phyloP scores from a whole-genome alignment of 306 rosid genomes.

The Fragaria vesca region DNA sequence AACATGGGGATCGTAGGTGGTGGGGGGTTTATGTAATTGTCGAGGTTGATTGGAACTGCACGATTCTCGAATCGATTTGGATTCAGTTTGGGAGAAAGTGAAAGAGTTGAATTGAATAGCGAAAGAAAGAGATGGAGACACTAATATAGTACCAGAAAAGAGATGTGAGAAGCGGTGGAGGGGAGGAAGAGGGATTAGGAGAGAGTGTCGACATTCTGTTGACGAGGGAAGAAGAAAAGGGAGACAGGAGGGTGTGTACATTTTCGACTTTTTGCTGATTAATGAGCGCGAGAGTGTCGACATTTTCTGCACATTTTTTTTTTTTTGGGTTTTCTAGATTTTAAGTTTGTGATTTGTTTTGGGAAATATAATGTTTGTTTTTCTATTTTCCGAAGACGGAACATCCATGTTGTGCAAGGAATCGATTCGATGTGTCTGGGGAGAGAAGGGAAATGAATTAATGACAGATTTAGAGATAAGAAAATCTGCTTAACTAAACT shows the following conservation, averaged over 20 bases:
- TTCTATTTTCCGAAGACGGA: neutral
- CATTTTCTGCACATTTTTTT: slow-evolving; percentile 31
- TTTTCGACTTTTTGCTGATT: slow-evolving; percentile 15
- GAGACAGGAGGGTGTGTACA: neutral
- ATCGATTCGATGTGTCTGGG: neutral
- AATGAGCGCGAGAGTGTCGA: slow-evolving; percentile 68
- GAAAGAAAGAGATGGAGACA: neutral
- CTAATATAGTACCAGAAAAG: neutral
- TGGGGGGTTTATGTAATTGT: neutral
- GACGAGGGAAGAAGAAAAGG: neutral
- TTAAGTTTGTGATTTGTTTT: neutral
- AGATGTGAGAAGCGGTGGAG: neutral
- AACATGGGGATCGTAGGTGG: slow-evolving; percentile 43
- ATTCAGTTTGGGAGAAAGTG: neutral
- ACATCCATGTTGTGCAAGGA: neutral
- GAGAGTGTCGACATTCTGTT: slow-evolving; percentile 68
- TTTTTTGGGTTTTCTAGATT: neutral
- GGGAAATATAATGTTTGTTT: neutral
- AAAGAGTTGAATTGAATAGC: neutral
- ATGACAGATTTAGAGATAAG: no score
- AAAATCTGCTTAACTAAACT: no score
- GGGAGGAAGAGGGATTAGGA: neutral
- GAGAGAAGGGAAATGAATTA: no score
- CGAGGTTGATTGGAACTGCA: neutral
- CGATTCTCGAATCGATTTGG: slow-evolving; percentile 1